Evolutionary conservation across 441 rosid species (phyloP).

Genomic region (Gossypium gossypioides): DNA sequence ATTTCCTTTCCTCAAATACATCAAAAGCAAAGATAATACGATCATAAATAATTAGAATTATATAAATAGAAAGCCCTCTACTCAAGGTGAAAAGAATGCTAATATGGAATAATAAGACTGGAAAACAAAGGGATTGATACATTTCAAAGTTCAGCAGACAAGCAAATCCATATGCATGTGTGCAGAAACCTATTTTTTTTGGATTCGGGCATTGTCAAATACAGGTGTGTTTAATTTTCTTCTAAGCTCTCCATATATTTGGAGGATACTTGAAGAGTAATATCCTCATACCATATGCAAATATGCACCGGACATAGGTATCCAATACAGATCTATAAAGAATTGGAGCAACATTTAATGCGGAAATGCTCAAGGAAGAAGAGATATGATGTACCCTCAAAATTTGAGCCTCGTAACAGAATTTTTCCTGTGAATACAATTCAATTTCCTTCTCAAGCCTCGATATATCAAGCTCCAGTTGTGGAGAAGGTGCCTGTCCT

Average conservation of each 20-base stretch:
- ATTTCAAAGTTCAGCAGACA: neutral
- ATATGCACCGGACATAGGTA: neutral
- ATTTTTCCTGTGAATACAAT: constrained; percentile 71
- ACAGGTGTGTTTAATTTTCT: neutral
- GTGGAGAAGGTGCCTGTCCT: constrained; percentile 61
- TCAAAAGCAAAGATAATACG: neutral
- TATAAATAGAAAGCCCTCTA: neutral
- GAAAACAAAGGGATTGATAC: neutral
- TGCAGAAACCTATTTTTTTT: neutral
- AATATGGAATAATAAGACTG: neutral
- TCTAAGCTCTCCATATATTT: neutral
- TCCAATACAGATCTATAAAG: neutral
- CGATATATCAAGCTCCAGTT: constrained; percentile 54
- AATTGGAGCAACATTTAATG: neutral
- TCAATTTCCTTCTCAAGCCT: constrained; percentile 79
- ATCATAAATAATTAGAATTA: neutral
- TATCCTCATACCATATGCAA: neutral
- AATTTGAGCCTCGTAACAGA: constrained; percentile 89
- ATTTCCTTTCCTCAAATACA: neutral
- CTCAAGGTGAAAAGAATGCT: neutral
- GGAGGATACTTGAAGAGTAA: neutral
- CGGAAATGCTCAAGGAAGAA: neutral
- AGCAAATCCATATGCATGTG: neutral
- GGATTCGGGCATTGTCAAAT: neutral
- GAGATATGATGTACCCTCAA: constrained; percentile 50